These are phyloP conservation scores for Asterionellopsis glacialis DNA, from an alignment of 108 stramenopile genomes.

Conservation along the genomic window DNA sequence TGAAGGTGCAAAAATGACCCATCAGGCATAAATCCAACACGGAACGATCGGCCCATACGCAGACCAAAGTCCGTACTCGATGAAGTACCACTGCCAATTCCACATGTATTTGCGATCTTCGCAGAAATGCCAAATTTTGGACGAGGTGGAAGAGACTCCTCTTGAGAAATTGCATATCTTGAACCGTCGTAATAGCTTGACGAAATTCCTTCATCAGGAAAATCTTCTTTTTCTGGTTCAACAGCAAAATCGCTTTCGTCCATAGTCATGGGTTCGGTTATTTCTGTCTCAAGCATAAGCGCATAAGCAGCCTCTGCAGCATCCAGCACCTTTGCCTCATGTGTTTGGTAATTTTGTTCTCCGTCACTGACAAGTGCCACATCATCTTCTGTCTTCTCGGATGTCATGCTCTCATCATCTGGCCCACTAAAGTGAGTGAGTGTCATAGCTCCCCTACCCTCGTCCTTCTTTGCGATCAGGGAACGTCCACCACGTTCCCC, in stretches of 20 bases:
- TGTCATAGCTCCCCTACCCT: neutral
- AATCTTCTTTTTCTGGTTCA: neutral
- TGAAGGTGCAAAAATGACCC: slow-evolving; percentile 53
- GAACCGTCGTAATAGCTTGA: neutral
- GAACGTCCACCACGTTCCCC: slow-evolving; percentile 59
- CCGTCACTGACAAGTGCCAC: slow-evolving; percentile 2
- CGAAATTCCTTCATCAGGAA: neutral
- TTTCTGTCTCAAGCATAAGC: slow-evolving; percentile 1
- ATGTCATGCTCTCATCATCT: slow-evolving; percentile 19
- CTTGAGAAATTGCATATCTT: neutral
- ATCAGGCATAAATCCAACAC: slow-evolving; percentile 77
- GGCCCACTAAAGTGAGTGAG: slow-evolving; percentile 9
- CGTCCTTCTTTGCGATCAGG: slow-evolving; percentile 20
- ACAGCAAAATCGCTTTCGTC: neutral
- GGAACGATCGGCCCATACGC: slow-evolving; percentile 76
- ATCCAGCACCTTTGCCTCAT: neutral
- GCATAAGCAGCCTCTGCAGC: slow-evolving; percentile 3
- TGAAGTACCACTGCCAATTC: slow-evolving; percentile 2
- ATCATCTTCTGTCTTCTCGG: slow-evolving; percentile 3
- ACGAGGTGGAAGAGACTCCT: neutral
- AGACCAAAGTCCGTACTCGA: slow-evolving; percentile 65
- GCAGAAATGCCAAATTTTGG: slow-evolving; percentile 14
- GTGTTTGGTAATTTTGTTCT: neutral
- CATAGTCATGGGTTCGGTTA: neutral
- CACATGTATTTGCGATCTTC: slow-evolving; percentile 20